Percentiles rank a stretch among this genome's conserved stretches.
These are phyloP conservation scores for Centrapalus pauciflorus DNA, from an alignment of 129 eudicot species.

Conservation along the genomic window DNA sequence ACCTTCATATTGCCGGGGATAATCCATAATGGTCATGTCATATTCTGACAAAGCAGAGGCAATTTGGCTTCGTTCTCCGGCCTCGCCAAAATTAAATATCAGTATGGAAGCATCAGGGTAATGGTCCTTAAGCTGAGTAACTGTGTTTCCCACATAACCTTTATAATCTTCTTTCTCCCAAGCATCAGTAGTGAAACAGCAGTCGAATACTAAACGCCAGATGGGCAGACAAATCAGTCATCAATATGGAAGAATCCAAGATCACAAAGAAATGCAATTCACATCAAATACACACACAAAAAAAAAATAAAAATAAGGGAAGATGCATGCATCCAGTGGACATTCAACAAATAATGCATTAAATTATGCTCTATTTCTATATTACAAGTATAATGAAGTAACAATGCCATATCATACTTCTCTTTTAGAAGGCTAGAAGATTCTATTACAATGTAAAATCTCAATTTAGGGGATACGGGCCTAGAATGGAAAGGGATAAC, in stretches of 20 bases:
- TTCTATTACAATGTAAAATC: neutral
- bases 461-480: neutral
- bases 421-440: neutral
- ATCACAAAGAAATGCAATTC: neutral
- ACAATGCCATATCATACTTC: neutral
- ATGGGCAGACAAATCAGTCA: slow-evolving; percentile 8
- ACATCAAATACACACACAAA: neutral
- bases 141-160: slow-evolving; percentile 47
- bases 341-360: neutral
- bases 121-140: slow-evolving; percentile 52
- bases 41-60: slow-evolving; percentile 53
- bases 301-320: neutral
- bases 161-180: slow-evolving; percentile 60
- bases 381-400: neutral
- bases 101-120: slow-evolving; percentile 66
- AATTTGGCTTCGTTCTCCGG: slow-evolving; percentile 47
- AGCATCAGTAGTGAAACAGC: slow-evolving; percentile 62
- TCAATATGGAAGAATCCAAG: neutral
- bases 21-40: slow-evolving; percentile 81
- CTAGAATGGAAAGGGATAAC: neutral
- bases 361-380: neutral
- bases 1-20: slow-evolving; percentile 75
- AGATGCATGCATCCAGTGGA: neutral
- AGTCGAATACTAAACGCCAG: slow-evolving; percentile 50
- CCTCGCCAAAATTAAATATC: slow-evolving; percentile 59